A percentile compares a stretch with the other conserved stretches of the same genome.
phyloP scores from a whole-genome alignment of 1,284 basidiomycete species.

The Xerocomus minutiporus region DNA sequence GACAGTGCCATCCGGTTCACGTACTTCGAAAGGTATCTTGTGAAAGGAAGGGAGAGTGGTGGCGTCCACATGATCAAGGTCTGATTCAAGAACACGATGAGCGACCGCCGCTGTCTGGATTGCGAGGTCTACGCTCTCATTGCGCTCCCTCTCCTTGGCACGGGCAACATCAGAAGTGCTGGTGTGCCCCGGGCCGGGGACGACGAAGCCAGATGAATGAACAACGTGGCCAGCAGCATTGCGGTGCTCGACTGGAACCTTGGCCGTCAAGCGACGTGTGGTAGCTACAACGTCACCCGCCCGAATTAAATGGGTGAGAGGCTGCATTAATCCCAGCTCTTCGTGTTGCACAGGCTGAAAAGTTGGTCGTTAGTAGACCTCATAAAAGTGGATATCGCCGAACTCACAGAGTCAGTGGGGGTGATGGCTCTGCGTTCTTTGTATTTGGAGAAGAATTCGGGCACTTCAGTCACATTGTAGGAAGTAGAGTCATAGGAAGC shows the following conservation, averaged over 20 bases:
- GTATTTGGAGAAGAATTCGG: slow-evolving; percentile 30
- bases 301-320: slow-evolving; percentile 24
- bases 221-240: slow-evolving; percentile 19
- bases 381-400: not conserved
- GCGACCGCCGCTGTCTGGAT: slow-evolving; percentile 33
- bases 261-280: slow-evolving; percentile 25
- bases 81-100: slow-evolving; percentile 31
- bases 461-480: slow-evolving; percentile 25
- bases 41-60: slow-evolving; percentile 23
- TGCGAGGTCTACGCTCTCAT: slow-evolving; percentile 17
- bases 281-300: slow-evolving; percentile 26
- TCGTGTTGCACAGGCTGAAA: slow-evolving; percentile 6
- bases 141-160: slow-evolving; percentile 24
- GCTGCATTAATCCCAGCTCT: slow-evolving; percentile 21
- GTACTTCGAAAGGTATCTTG: slow-evolving; percentile 36
- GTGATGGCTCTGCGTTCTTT: slow-evolving; percentile 16
- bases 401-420: slow-evolving; percentile 9
- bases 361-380: not conserved
- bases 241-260: slow-evolving; percentile 29
- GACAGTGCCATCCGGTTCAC: slow-evolving; percentile 31
- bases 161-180: slow-evolving; percentile 23
- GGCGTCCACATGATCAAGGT: slow-evolving; percentile 24
- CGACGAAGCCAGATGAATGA: slow-evolving; percentile 33
- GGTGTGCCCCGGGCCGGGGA: slow-evolving; percentile 29
- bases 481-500: slow-evolving; percentile 23